A percentile compares a stretch with the other conserved stretches of the same genome.
Conservation (phyloP, 2,329 filamentous ascomycete genomes). For the Pleomassaria siparia region DNA sequence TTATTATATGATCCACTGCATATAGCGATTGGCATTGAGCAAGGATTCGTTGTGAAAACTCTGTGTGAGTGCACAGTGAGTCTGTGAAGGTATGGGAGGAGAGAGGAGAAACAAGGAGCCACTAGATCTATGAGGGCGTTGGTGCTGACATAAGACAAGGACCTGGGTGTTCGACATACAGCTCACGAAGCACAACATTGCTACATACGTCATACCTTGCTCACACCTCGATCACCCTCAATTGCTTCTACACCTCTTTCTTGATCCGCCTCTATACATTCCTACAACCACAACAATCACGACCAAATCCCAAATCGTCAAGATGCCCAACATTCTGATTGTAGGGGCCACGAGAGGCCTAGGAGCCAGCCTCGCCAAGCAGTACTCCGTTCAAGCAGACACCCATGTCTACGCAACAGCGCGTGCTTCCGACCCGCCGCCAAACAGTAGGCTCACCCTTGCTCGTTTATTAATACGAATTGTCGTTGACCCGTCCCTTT, state of each 20-base stretch:
- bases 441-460: conserved; percentile 22
- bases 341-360: conserved; percentile 70
- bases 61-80: no score
- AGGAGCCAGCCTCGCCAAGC: conserved; percentile 61
- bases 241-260: neutral
- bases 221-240: neutral
- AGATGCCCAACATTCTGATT: conserved; percentile 56
- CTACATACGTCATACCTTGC: neutral
- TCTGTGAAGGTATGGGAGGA: no score
- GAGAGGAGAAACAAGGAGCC: no score
- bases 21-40: no score
- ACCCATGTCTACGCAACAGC: conserved; percentile 63
- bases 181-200: neutral
- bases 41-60: no score
- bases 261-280: no score
- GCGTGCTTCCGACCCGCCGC: conserved; percentile 51
- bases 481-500: neutral
- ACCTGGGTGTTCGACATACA: neutral
- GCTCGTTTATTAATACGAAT: neutral
- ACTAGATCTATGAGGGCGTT: neutral
- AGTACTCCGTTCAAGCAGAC: conserved; percentile 52
- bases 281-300: no score
- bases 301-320: no score
- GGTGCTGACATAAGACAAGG: conserved; percentile 1
- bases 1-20: no score